These are phyloP conservation scores for Crithidia fasciculata DNA, from an alignment of 208 protist genomes.

Conservation along the genomic window DNA sequence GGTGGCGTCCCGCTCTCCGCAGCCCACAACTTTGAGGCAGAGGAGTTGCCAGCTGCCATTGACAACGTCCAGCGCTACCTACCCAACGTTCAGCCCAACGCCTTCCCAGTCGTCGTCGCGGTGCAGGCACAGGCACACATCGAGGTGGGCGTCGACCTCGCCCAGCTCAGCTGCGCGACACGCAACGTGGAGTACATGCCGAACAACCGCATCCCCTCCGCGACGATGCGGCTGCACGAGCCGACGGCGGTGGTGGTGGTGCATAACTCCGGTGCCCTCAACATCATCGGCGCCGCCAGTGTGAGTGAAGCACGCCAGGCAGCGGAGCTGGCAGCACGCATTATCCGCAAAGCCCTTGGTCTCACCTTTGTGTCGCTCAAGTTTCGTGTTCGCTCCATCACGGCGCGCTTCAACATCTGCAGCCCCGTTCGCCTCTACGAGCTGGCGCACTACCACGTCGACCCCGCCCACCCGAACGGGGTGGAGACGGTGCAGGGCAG, in stretches of 20 bases:
- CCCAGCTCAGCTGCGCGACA: slow-evolving; percentile 80
- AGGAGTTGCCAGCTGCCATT: slow-evolving; percentile 39
- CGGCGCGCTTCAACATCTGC: slow-evolving; percentile 84
- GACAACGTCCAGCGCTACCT: slow-evolving; percentile 64
- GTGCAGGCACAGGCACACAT: slow-evolving; percentile 82
- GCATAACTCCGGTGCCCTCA: slow-evolving; percentile 78
- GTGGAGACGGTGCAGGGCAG: slow-evolving; percentile 59
- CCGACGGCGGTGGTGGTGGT: slow-evolving; percentile 78
- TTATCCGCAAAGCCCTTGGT: slow-evolving; percentile 84
- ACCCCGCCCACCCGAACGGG: slow-evolving; percentile 34
- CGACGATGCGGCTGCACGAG: slow-evolving; percentile 85
- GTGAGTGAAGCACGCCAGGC: slow-evolving; percentile 82
- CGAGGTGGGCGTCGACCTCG: slow-evolving; percentile 74
- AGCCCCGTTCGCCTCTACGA: slow-evolving; percentile 81
- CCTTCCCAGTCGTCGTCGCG: slow-evolving; percentile 78
- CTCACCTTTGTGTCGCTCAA: slow-evolving; percentile 65
- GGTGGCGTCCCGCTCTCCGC: slow-evolving; percentile 15
- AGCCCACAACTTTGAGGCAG: slow-evolving; percentile 10
- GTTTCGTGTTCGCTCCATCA: slow-evolving; percentile 85
- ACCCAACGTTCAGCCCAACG: slow-evolving; percentile 64
- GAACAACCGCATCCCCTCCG: slow-evolving; percentile 56
- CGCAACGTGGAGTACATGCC: slow-evolving; percentile 90
- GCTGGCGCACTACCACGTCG: slow-evolving; percentile 55
- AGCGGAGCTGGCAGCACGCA: slow-evolving; percentile 84
- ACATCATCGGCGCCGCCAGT: slow-evolving; percentile 78